A percentile compares a stretch with the other conserved stretches of the same genome.
These are phyloP conservation scores for Neofusicoccum sp. DNA, from an alignment of 2,329 filamentous ascomycete species.

Conservation along the genomic window DNA sequence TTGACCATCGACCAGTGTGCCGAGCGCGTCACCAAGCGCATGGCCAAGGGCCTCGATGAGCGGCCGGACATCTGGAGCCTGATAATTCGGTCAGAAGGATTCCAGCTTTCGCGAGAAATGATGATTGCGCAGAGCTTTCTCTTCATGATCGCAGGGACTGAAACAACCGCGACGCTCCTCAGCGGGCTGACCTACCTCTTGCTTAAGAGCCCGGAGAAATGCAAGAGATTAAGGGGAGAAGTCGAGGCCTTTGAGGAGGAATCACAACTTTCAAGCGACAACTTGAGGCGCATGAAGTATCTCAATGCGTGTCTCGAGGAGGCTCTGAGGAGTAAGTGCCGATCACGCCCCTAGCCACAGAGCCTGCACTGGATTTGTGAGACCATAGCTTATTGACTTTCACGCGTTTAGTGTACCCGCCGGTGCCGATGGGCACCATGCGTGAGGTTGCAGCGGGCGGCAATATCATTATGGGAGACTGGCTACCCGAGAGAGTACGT, in stretches of 20 bases:
- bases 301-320: constrained; percentile 41
- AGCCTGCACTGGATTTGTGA: too few species aligned
- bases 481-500: constrained; percentile 36
- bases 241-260: neutral
- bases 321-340: constrained; percentile 32
- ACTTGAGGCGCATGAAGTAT: neutral
- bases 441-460: constrained; percentile 39
- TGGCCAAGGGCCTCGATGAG: constrained; percentile 25
- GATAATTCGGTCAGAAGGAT: constrained; percentile 30
- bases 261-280: neutral
- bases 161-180: constrained; percentile 45
- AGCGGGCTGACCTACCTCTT: constrained; percentile 42
- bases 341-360: constrained; percentile 15
- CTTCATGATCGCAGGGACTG: constrained; percentile 39
- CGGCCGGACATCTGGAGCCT: constrained; percentile 42
- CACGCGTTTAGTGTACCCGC: constrained; percentile 42
- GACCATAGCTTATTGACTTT: too few species aligned
- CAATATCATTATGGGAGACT: constrained; percentile 39
- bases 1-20: constrained; percentile 25
- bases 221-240: neutral
- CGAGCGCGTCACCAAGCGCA: neutral
- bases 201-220: constrained; percentile 21
- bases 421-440: constrained; percentile 38
- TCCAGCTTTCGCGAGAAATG: neutral
- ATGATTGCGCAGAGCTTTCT: constrained; percentile 21